Evolutionary conservation across 2,329 filamentous ascomycete genomes (phyloP).

Genomic region (Zalaria sp.): DNA sequence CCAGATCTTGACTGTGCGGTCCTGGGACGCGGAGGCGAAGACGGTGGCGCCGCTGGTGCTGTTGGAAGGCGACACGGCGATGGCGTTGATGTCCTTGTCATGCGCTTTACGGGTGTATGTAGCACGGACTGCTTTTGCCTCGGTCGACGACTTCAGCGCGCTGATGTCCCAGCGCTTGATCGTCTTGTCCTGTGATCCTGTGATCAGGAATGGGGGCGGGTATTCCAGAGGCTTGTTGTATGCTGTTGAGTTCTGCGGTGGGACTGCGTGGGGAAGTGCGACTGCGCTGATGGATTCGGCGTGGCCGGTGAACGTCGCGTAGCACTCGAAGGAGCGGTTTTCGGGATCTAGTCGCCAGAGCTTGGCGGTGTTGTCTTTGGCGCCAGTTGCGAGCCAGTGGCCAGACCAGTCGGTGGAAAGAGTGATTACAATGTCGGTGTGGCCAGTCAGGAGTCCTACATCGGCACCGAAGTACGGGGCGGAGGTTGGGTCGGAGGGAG

Average conservation of each 20-base stretch:
- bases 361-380: slow-evolving; percentile 90
- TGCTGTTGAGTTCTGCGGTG: slow-evolving; percentile 54
- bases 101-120: slow-evolving; percentile 87
- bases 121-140: slow-evolving; percentile 44
- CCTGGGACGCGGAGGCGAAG: slow-evolving; percentile 93
- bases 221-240: slow-evolving; percentile 61
- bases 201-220: slow-evolving; percentile 73
- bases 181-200: slow-evolving; percentile 89
- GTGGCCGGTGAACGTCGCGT: slow-evolving; percentile 75
- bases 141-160: slow-evolving; percentile 17
- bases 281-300: slow-evolving; percentile 89
- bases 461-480: slow-evolving; percentile 72
- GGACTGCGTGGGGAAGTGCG: slow-evolving; percentile 57
- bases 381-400: slow-evolving; percentile 87
- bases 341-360: slow-evolving; percentile 76
- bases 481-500: slow-evolving; percentile 10
- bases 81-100: slow-evolving; percentile 96
- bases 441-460: slow-evolving; percentile 70
- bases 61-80: slow-evolving; percentile 56
- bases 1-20: slow-evolving; percentile 95
- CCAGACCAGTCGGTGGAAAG: slow-evolving; percentile 94
- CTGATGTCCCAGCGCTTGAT: slow-evolving; percentile 84
- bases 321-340: slow-evolving; percentile 63
- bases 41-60: slow-evolving; percentile 53
- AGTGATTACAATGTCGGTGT: slow-evolving; percentile 91